A percentile compares a stretch with the other conserved stretches of the same genome.
Evolutionary conservation across 345 rosid genomes (phyloP).

Genomic region (Noccaea caerulescens): DNA sequence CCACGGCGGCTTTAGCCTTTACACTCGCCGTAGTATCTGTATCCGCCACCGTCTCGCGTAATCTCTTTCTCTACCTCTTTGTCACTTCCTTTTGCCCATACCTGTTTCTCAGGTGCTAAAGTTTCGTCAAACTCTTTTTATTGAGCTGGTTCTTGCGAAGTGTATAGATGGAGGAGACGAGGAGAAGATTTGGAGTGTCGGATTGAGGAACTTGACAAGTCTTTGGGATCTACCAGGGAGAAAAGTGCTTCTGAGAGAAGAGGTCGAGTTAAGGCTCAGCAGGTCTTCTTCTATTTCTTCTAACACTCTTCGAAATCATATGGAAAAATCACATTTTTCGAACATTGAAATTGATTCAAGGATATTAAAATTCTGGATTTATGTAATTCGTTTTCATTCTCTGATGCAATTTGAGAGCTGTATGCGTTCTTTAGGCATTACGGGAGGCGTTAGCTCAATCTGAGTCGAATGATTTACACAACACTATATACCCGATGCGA

Average conservation of each 20-base stretch:
- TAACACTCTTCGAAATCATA: background rate
- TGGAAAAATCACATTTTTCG: background rate
- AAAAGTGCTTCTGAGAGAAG: constrained; percentile 83
- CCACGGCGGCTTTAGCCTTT: constrained; percentile 32
- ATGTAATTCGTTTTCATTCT: background rate
- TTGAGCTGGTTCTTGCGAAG: constrained; percentile 45
- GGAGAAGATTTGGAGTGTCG: constrained; percentile 45
- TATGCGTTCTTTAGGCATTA: constrained; percentile 52
- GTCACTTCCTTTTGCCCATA: background rate
- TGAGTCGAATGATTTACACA: constrained; percentile 48
- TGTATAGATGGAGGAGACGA: constrained; percentile 55
- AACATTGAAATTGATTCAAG: background rate
- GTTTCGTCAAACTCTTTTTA: constrained; percentile 7
- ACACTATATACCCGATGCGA: constrained; percentile 65
- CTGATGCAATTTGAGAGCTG: too few relatives aligned
- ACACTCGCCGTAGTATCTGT: constrained; percentile 39
- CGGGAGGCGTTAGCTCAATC: constrained; percentile 65
- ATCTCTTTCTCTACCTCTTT: constrained; percentile 21
- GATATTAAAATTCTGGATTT: background rate
- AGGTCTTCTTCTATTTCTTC: constrained; percentile 49
- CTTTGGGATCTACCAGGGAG: constrained; percentile 61
- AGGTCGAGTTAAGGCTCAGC: constrained; percentile 89
- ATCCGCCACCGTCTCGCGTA: constrained; percentile 39
- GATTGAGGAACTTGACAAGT: constrained; percentile 57
- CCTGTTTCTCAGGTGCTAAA: background rate